Conservation (phyloP, 2,329 filamentous ascomycete genomes). For the Stachybotrys chartarum region DNA sequence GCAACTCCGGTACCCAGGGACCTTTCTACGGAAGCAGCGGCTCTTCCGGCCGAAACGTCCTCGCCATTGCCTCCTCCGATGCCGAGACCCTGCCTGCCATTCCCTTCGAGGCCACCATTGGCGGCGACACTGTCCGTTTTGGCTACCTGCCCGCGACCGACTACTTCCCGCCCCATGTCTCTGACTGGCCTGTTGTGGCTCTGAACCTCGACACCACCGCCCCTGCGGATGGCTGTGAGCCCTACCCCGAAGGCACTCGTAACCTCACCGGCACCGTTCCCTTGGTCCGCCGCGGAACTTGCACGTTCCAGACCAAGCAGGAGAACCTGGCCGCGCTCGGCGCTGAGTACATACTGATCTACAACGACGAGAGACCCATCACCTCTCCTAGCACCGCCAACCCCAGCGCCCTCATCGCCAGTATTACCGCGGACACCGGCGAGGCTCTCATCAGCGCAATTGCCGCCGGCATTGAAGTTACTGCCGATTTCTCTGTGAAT, state of each 20-base stretch:
- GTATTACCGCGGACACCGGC: constrained; percentile 9
- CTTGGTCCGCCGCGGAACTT: constrained; percentile 27
- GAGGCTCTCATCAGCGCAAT: constrained; percentile 17
- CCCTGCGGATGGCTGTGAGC: constrained; percentile 28
- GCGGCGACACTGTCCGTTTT: constrained; percentile 9
- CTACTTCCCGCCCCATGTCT: constrained; percentile 3
- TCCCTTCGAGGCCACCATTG: constrained; percentile 20
- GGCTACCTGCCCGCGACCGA: constrained; percentile 6
- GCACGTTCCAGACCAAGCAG: constrained; percentile 20
- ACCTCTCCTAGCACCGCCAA: constrained; percentile 7
- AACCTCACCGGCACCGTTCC: constrained; percentile 33
- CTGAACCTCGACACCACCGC: constrained; percentile 11
- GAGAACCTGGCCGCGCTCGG: constrained; percentile 16
- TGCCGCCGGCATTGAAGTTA: constrained; percentile 17
- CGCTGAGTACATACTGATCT: constrained; percentile 20
- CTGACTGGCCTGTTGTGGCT: constrained; percentile 15
- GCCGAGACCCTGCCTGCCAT: constrained; percentile 9
- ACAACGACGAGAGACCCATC: constrained; percentile 15
- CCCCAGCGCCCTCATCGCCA: constrained; percentile 9
- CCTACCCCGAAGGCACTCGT: constrained; percentile 26
- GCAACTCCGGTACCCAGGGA: constrained; percentile 35
- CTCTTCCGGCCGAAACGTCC: constrained; percentile 31
- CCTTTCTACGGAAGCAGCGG: constrained; percentile 33
- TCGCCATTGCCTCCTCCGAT: constrained; percentile 35
- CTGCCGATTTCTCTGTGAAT: constrained; percentile 17